A percentile compares a stretch with the other conserved stretches of the same genome.
Evolutionary conservation across 2,329 filamentous ascomycete species (phyloP).

Genomic region (Fusarium sp.): DNA sequence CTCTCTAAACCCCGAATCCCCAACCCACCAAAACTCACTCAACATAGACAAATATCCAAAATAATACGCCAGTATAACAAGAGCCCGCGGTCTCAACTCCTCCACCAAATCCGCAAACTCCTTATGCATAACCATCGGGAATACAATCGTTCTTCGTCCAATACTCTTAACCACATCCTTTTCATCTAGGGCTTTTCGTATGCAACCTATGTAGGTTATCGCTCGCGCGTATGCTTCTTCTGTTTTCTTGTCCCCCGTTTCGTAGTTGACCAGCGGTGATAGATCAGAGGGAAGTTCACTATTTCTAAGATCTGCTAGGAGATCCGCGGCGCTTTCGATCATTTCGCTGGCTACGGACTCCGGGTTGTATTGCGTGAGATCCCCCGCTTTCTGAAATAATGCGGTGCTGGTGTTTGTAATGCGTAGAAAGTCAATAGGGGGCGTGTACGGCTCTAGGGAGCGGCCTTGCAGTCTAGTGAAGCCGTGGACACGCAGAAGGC

Average conservation of each 20-base stretch:
- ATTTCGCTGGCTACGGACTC: not conserved
- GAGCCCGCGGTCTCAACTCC: constrained; percentile 2
- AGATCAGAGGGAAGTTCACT: not conserved
- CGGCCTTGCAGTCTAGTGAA: not conserved
- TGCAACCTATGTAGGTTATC: not conserved
- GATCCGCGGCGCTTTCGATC: not conserved
- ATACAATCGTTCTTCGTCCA: not conserved
- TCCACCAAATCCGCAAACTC: constrained; percentile 2
- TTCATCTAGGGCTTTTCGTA: not conserved
- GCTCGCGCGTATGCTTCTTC: not conserved
- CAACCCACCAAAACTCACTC: constrained; percentile 3
- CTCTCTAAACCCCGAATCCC: not conserved
- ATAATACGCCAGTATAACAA: constrained; percentile 6
- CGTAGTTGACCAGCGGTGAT: not conserved
- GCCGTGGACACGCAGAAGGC: constrained; percentile 1
- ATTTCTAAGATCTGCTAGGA: not conserved
- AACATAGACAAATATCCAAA: constrained; percentile 5
- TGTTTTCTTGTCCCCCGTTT: not conserved
- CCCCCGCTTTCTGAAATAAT: not conserved
- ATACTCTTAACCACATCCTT: not conserved
- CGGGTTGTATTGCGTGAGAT: not conserved
- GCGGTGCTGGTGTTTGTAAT: not conserved
- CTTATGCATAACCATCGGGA: constrained; percentile 2
- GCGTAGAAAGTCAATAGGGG: constrained; percentile 1
- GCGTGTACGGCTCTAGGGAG: not conserved